Percentiles rank a stretch among this genome's conserved stretches.
phyloP scores from a whole-genome alignment of 2,329 filamentous ascomycete genomes.

The Tolypocladium cylindrosporum region DNA sequence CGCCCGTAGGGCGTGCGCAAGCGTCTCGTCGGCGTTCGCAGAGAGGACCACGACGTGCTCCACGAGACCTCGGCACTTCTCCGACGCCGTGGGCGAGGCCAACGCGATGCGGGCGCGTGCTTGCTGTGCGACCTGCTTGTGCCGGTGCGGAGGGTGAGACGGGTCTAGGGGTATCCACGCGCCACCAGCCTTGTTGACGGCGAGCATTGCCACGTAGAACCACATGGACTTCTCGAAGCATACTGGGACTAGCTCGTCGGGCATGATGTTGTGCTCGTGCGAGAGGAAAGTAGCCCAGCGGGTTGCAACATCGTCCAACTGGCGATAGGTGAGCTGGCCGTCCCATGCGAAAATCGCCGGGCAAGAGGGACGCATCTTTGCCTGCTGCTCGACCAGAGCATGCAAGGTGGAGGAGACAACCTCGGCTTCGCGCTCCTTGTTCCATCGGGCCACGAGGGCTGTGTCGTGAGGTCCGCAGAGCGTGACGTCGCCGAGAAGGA shows the following conservation, averaged over 20 bases:
- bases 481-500: not conserved
- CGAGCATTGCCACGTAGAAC: conserved; percentile 17
- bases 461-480: not conserved
- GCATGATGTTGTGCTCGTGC: conserved; percentile 8
- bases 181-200: no score
- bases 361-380: conserved; percentile 17
- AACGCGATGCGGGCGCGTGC: not conserved
- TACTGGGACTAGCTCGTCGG: conserved; percentile 16
- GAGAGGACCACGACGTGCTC: no score
- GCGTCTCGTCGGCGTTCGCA: not conserved
- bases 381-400: conserved; percentile 13
- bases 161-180: conserved; percentile 19
- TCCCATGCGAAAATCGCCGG: conserved; percentile 33
- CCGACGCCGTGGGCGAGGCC: no score
- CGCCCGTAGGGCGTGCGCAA: no score
- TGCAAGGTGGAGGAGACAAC: not conserved
- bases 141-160: conserved; percentile 19
- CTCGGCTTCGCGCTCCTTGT: not conserved
- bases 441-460: not conserved
- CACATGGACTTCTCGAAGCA: conserved; percentile 28
- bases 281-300: conserved; percentile 20
- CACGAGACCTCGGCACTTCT: no score
- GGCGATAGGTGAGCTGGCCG: conserved; percentile 27
- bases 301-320: conserved; percentile 27
- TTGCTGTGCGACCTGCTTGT: conserved; percentile 4